Evolutionary conservation across 169 alveolate genomes (phyloP), one percentile per base, ranked within the genome.

Genomic region (Cryptosporidium sp.): DNA sequence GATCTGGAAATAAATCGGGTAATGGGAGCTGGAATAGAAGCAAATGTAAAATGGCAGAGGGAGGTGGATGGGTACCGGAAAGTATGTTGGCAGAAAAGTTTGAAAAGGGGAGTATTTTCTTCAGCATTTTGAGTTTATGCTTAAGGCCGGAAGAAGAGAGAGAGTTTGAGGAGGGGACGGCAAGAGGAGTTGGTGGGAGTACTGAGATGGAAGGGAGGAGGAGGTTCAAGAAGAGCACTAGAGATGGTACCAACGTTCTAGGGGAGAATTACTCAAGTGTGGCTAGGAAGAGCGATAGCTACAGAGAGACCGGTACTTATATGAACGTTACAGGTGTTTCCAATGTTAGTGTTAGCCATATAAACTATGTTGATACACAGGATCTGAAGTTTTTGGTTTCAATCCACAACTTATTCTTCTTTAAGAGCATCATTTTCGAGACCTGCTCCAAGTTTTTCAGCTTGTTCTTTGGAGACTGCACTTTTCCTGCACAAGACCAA

Each of bases 351-450:
- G 29, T 6, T 7, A 55, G 67, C 35, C 21, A 14, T n/a, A 26
- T 55, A 3, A 55, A 55, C 21, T 55, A 55, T n/a, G 52, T 31
- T 9, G 70, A 73, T 33, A 35, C 48, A 29, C 10, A 45, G 2
- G 68, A 48, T 29, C 12, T 61, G 18, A 80, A 59, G 29, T 59
- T 23, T 50, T 26, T 80, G 48, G 89, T 80, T 26, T 80, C 89
- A 31, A 37, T 80, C 48, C 89, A 80, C 59, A 80, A 59, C 62
- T 31, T 80, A 12, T 45, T 21, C 39, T 80, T 80, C 23, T 80
- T 80, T 35, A 80, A 80, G 51, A 80, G 45, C 41, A 41, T 41
- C 3, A 21, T 80, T 7, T 26, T 62, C 2, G 89, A 80, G 41
- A 80, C 89, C 18, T 48, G 45, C 41, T 37, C 48, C 48, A 80